Evolutionary conservation across 2,329 filamentous ascomycete species (phyloP), one percentile per base, ranked within the genome.

Genomic region (Sarocladiaceae sp.): DNA sequence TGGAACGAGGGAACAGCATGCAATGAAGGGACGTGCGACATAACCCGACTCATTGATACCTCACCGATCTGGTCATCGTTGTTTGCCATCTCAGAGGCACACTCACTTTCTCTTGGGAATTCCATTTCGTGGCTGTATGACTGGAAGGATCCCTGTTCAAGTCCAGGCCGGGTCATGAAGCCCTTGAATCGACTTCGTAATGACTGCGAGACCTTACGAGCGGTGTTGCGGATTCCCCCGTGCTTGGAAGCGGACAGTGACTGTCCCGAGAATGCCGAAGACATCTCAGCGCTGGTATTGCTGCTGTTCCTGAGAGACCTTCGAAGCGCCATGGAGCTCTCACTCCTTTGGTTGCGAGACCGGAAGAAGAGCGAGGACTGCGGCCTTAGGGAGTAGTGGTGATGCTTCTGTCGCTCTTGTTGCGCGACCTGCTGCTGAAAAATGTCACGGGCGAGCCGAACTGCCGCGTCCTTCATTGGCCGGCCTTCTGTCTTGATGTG

Each of bases 161-260:
- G 54, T 42, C 56, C 60, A 3, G 56, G 45, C 32, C 55, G 52
- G 15, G 54, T 52, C 40, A 67, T 66, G 1, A 67, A 42, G 3
- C 55, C 62, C 58, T 73, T 83, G 47, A 88, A 53, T 47, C 72
- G 85, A 39, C 69, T 73, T 53, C 73, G 83, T 31, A 88, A 54
- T 0, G 73, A 76, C 13, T 68, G 72, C 0, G 83, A 86, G 12
- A 80, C 76, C 24, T 78, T 80, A 19, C 83, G 71, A 10, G 77
- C 75, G 42, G 73, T 80, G 23, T 65, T 62, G 35, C 67, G 70
- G 21, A 82, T 52, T 3, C 58, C 56, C 6, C 51, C 47, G 9
- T 56, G 55, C 43, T 59, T 65, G 4, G 53, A 44, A 3, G 52
- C 6, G 6, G 55, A 48, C 4, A 54, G 42, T 3, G 49, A 52